Conservation (phyloP, 805 yeast genomes). For the Lipomyces lipofer region DNA sequence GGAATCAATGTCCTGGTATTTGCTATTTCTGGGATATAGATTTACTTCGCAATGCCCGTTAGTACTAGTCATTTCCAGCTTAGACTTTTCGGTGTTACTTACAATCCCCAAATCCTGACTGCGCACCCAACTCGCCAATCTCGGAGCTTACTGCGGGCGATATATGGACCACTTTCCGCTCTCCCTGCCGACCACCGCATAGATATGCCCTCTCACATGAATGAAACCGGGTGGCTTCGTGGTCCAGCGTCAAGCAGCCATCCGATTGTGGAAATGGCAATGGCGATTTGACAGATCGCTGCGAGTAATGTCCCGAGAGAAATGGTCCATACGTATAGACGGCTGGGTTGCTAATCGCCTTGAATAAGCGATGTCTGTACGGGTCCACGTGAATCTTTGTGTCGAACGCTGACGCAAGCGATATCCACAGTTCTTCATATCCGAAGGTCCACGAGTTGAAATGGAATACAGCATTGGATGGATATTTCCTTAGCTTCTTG, state of each 20-base stretch:
- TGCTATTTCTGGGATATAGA: neutral
- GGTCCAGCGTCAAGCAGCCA: conserved; percentile 10
- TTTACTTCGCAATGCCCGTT: neutral
- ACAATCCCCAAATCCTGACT: conserved; percentile 20
- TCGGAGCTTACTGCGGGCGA: conserved; percentile 35
- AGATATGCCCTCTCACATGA: conserved; percentile 29
- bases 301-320: conserved; percentile 2
- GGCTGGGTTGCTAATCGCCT: conserved; percentile 21
- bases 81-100: no score
- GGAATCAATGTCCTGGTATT: no score
- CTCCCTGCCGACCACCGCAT: conserved; percentile 21
- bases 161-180: conserved; percentile 7
- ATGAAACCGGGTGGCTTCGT: conserved; percentile 12
- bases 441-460: conserved; percentile 50
- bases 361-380: conserved; percentile 34
- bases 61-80: neutral
- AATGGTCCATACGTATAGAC: conserved; percentile 18
- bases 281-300: neutral
- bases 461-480: conserved; percentile 45
- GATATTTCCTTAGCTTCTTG: conserved; percentile 46
- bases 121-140: conserved; percentile 17
- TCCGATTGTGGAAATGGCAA: neutral
- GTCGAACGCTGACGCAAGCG: conserved; percentile 37
- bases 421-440: conserved; percentile 56
- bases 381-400: conserved; percentile 40